phyloP scores from a whole-genome alignment of 176 grass and related monocot genomes.

The Tuctoria greenei region DNA sequence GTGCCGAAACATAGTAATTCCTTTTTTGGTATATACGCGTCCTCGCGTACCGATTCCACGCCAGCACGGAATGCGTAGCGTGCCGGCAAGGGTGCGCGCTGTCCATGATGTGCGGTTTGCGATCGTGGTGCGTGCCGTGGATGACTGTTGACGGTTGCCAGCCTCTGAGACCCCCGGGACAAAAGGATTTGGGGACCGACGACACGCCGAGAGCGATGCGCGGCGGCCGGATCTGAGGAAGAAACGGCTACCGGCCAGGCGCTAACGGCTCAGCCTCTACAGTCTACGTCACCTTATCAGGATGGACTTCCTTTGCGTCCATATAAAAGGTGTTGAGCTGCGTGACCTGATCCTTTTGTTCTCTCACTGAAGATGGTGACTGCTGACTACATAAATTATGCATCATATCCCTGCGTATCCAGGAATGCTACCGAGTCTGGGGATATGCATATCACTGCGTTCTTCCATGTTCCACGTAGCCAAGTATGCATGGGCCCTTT shows the following conservation, averaged over 20 bases:
- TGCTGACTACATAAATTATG: neutral
- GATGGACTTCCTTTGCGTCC: neutral
- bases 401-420: neutral
- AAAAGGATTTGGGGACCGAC: neutral
- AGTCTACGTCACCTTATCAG: neutral
- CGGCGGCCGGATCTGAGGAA: neutral
- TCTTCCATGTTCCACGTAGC: neutral
- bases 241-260: neutral
- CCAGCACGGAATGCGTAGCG: conserved; percentile 11
- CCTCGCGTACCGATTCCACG: neutral
- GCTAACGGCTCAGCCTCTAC: neutral
- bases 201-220: neutral
- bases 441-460: too few relatives aligned
- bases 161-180: neutral
- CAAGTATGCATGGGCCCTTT: neutral
- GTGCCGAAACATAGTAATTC: conserved; percentile 3
- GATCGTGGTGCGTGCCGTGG: neutral
- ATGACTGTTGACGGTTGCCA: neutral
- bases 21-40: too few relatives aligned
- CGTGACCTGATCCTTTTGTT: neutral
- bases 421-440: neutral
- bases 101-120: neutral
- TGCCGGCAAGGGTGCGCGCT: neutral
- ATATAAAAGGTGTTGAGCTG: neutral
- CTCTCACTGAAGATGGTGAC: neutral